Evolutionary conservation across 139 green algal species (phyloP).

Genomic region (Closterium sp.): DNA sequence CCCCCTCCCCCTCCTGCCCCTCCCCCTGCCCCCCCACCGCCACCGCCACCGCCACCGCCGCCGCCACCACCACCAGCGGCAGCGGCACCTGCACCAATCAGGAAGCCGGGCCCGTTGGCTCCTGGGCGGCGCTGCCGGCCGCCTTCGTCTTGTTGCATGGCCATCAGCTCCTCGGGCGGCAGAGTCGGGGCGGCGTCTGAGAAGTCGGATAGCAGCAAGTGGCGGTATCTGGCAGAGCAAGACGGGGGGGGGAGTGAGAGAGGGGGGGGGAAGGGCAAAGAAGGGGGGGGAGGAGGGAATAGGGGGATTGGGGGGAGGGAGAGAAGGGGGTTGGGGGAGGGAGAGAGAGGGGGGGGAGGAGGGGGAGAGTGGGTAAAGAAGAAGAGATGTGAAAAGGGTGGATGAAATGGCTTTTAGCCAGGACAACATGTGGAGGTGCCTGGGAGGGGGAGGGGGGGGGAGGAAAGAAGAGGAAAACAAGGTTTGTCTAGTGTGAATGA

Average conservation of each 20-base stretch:
- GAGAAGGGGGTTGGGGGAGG: background rate
- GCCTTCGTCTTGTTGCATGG: background rate
- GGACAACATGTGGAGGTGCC: too few relatives aligned
- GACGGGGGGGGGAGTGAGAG: background rate
- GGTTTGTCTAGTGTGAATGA: too few relatives aligned
- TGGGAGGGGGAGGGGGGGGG: too few relatives aligned
- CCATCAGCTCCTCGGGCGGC: constrained; percentile 50
- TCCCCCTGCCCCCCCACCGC: background rate
- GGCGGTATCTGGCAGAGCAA: constrained; percentile 41
- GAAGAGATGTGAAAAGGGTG: background rate
- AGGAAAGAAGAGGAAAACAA: background rate
- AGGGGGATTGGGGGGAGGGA: background rate
- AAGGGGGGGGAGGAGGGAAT: background rate
- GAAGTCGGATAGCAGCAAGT: constrained; percentile 80
- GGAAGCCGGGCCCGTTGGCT: background rate
- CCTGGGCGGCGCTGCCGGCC: background rate
- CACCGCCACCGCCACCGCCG: background rate
- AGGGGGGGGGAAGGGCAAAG: background rate
- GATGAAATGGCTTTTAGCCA: too few relatives aligned
- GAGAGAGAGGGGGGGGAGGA: background rate
- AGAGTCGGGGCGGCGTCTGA: constrained; percentile 69
- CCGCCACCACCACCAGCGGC: background rate
- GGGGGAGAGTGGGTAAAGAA: background rate
- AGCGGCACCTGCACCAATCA: background rate
- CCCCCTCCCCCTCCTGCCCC: too few relatives aligned